Evolutionary conservation across 1,139 yeast species (phyloP).

Genomic region (Torulaspora pretoriensis): DNA sequence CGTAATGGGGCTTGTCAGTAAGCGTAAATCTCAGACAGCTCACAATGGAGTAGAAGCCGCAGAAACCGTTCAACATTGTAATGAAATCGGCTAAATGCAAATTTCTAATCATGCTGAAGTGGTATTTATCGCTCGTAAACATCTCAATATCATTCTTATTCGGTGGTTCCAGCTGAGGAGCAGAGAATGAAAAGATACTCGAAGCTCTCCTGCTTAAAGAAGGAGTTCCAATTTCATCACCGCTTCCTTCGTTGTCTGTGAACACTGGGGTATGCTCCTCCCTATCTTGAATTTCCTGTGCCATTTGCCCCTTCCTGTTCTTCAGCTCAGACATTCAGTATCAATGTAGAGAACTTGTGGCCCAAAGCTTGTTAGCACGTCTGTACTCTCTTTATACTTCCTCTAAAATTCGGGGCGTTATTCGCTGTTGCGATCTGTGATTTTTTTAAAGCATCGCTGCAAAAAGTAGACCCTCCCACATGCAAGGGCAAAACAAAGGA

Average conservation of each 20-base stretch:
- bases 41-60: slow-evolving; percentile 85
- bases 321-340: slow-evolving; percentile 7
- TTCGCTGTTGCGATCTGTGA: slow-evolving; percentile 5
- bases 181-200: slow-evolving; percentile 40
- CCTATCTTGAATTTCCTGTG: slow-evolving; percentile 2
- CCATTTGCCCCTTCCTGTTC: slow-evolving; percentile 7
- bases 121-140: slow-evolving; percentile 75
- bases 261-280: slow-evolving; percentile 7
- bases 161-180: slow-evolving; percentile 48
- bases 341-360: not conserved
- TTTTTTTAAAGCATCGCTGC: not conserved
- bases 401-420: not conserved
- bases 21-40: slow-evolving; percentile 78
- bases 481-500: not conserved
- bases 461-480: not conserved
- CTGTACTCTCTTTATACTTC: not conserved
- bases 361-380: not conserved
- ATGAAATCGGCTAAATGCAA: slow-evolving; percentile 95
- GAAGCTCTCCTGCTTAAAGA: slow-evolving; percentile 39
- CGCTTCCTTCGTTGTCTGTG: slow-evolving; percentile 14
- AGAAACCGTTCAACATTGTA: slow-evolving; percentile 83
- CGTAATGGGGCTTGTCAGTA: slow-evolving; percentile 63
- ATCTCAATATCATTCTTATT: slow-evolving; percentile 72
- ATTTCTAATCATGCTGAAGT: slow-evolving; percentile 68
- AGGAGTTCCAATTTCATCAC: slow-evolving; percentile 13